Evolutionary conservation across 106 monocot species (phyloP).

Genomic region (Chionographis japonica): DNA sequence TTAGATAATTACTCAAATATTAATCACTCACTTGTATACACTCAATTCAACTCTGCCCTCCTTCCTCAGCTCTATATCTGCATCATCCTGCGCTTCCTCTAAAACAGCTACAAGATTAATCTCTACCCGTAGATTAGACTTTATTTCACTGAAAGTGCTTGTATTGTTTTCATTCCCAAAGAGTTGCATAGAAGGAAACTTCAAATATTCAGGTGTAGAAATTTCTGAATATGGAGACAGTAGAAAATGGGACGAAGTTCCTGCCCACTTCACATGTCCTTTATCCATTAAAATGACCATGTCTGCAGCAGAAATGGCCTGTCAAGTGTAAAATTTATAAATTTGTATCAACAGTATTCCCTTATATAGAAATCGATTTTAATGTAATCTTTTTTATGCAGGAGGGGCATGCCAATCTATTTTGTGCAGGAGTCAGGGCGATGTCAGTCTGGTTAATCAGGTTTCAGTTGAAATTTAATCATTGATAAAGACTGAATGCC

Average conservation of each 20-base stretch:
- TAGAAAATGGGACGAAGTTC: constrained; percentile 40
- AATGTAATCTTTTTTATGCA: too few species aligned
- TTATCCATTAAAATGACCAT: constrained; percentile 82
- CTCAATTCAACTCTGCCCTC: constrained; percentile 71
- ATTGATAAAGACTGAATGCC: too few species aligned
- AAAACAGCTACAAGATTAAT: constrained; percentile 22
- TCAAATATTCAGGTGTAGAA: constrained; percentile 23
- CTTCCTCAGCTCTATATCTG: constrained; percentile 59
- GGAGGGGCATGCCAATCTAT: too few species aligned
- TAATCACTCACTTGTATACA: constrained; percentile 75
- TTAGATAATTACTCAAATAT: too few species aligned
- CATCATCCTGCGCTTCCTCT: constrained; percentile 33
- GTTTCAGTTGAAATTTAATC: too few species aligned
- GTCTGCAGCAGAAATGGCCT: constrained; percentile 92
- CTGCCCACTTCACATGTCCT: constrained; percentile 79
- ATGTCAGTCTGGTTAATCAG: too few species aligned
- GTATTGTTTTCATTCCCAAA: constrained; percentile 12
- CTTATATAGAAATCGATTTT: too few species aligned
- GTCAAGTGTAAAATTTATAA: constrained; percentile 7
- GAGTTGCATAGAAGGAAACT: constrained; percentile 14
- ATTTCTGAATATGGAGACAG: constrained; percentile 45
- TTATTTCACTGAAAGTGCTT: constrained; percentile 20
- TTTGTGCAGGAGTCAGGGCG: too few species aligned
- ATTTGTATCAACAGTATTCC: not conserved
- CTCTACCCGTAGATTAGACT: constrained; percentile 9